Base-by-base conservation (phyloP, 768 basidiomycete species). In the Tephrocybe sp. region DNA sequence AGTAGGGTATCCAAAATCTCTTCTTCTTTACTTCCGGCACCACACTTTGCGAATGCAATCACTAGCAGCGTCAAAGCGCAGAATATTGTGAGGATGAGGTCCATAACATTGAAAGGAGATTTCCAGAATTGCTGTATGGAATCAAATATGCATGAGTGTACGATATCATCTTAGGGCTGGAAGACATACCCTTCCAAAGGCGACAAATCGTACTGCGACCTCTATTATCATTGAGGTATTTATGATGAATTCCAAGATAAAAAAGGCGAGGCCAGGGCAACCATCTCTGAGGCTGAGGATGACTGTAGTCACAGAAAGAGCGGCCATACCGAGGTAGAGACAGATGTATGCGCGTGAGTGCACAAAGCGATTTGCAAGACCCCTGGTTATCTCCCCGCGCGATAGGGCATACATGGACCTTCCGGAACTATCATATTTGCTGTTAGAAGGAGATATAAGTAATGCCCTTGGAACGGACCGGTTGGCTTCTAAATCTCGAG, bases 191-290 rank as follows among this genome's bases (percentile, higher is more conserved):
- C 83, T 80, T 53, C 96, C 96, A 61, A 97, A 89, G 1, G 97
- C 97, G 50, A 98, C 75, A 64, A 98, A 87, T 32, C 97, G 84
- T 51, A 96, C 89, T 1, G 77, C 78, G 15, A 99, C 97, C 73
- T 99, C 97, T 21, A 88, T 65, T 52, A 98, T 98, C 95, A 98
- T 96, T 9, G 90, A 77, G 0, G 79, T 77, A 62, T 96, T 95
- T 67, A 96, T 82, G 64, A 96, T 83, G 37, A 96, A 67, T 69
- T 97, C 93, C 58, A 97, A 76, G 24, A 95, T 69, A 68, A 92
- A 97, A 70, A 97, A 97, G 4, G 89, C 72, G n/a, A 87, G 59
- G 4, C 87, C 89, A 5, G 93, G 93, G 60, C 94, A 97, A 22
- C 86, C 92, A 57, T 89, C 85, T 36, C 81, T 78, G 48, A 95